Conservation (phyloP, 176 grass and related monocot species). For the Rhynchospora tenuis region DNA sequence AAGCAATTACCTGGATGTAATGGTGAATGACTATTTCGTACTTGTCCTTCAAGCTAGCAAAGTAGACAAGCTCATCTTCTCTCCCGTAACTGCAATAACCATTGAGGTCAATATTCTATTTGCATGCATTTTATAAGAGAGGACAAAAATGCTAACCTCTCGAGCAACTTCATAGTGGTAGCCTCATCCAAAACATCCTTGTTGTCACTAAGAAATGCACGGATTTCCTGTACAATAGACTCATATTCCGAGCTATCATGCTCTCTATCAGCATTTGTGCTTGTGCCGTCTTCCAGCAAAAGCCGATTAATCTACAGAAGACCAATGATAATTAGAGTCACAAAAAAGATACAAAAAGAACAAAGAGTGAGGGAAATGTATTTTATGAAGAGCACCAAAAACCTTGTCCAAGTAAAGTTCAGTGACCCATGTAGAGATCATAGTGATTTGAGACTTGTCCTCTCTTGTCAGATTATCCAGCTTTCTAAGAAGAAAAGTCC, state of each 20-base stretch:
- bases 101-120: neutral
- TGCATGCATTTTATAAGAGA: neutral
- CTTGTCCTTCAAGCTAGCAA: conserved; percentile 89
- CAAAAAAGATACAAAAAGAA: neutral
- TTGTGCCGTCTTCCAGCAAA: conserved; percentile 71
- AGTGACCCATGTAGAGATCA: conserved; percentile 97
- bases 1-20: conserved; percentile 71
- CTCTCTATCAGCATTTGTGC: conserved; percentile 34
- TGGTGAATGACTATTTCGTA: conserved; percentile 95
- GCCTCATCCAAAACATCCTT: conserved; percentile 97
- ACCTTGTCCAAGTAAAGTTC: conserved; percentile 99
- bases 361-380: neutral
- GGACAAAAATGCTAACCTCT: conserved; percentile 49
- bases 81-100: conserved; percentile 71
- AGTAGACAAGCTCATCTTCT: conserved; percentile 88
- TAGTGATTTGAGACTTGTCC: conserved; percentile 91
- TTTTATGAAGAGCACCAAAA: conserved; percentile 19
- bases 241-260: conserved; percentile 54
- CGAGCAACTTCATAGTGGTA: conserved; percentile 86
- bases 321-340: conserved; percentile 17
- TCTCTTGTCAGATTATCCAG: conserved; percentile 89
- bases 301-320: conserved; percentile 92
- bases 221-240: conserved; percentile 74
- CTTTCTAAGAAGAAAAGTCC: conserved; percentile 86
- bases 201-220: conserved; percentile 89